Evolutionary conservation across 805 yeast species (phyloP), one percentile per base, ranked within the genome.

Genomic region (Yamadazyma insecticola): DNA sequence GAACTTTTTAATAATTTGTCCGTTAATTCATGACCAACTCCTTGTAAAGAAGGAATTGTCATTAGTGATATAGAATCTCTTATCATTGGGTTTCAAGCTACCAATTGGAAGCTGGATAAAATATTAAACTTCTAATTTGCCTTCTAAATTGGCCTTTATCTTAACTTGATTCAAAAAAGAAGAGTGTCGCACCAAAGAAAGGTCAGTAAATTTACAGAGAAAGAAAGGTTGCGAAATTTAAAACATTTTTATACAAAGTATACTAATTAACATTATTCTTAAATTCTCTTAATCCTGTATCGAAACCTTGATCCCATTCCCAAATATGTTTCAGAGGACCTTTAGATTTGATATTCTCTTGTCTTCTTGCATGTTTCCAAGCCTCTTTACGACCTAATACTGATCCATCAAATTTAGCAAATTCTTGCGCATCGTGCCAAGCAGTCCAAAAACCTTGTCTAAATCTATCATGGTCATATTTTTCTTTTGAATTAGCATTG

Each of bases 301-400:
- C 74, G 48, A 75, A 88, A 0, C 96, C 97, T 44, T 82, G 94
- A 16, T 81, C 87, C 82, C 86, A 90, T 55, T 84, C 95, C 96
- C 96, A 90, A 32, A 77, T 33, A 48, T 67, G 72, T 10, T 63
- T 63, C 44, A 80, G 70, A 5, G 59, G 45, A 5, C 92, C 92
- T 40, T 73, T 70, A 6, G 56, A 50, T 8, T 55, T 43, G 14
- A 75, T 47, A 53, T 89, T 95, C 45, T 86, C 84, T 2, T 48
- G 50, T 19, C 71, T 57, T 39, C 97, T 70, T 13, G 81, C 72
- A 8, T 47, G 41, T 39, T 67, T 76, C 92, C 90, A 82, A 0
- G 88, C 80, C 28, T 68, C 67, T 16, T 69, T 47, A 40, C 96
- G 72, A 2, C 98, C 98, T 16, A 90, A 53, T 11, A 70, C 64